Evolutionary conservation across 345 rosid species (phyloP).

Genomic region (Reutealis trisperma): DNA sequence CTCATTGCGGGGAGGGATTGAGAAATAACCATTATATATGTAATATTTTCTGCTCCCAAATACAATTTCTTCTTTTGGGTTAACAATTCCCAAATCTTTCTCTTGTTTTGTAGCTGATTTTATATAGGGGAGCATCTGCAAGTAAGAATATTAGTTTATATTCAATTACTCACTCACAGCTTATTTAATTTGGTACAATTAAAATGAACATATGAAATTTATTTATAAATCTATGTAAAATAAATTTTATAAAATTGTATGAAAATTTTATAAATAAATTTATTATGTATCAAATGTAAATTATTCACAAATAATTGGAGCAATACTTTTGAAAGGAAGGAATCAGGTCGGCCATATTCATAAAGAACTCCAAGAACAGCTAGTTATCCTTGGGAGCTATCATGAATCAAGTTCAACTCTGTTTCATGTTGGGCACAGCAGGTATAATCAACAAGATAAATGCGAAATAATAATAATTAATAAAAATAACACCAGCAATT

Average conservation of each 20-base stretch:
- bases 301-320: too few relatives aligned
- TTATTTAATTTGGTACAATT: too few relatives aligned
- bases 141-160: neutral
- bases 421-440: too few relatives aligned
- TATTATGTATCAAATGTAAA: too few relatives aligned
- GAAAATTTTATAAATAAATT: too few relatives aligned
- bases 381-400: constrained; percentile 25
- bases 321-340: constrained; percentile 55
- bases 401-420: constrained; percentile 74
- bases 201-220: too few relatives aligned
- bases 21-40: constrained; percentile 72
- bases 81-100: constrained; percentile 39
- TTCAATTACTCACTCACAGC: too few relatives aligned
- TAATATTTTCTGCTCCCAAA: constrained; percentile 55
- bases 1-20: constrained; percentile 74
- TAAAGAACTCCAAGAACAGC: constrained; percentile 62
- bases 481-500: too few relatives aligned
- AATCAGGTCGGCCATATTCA: constrained; percentile 55
- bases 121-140: constrained; percentile 49
- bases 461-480: too few relatives aligned
- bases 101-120: constrained; percentile 31
- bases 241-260: too few relatives aligned
- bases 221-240: too few relatives aligned
- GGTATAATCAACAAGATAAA: too few relatives aligned
- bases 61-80: constrained; percentile 47